Evolutionary conservation across 2,329 filamentous ascomycete genomes (phyloP).

Genomic region (Paracamarosporium sp.): DNA sequence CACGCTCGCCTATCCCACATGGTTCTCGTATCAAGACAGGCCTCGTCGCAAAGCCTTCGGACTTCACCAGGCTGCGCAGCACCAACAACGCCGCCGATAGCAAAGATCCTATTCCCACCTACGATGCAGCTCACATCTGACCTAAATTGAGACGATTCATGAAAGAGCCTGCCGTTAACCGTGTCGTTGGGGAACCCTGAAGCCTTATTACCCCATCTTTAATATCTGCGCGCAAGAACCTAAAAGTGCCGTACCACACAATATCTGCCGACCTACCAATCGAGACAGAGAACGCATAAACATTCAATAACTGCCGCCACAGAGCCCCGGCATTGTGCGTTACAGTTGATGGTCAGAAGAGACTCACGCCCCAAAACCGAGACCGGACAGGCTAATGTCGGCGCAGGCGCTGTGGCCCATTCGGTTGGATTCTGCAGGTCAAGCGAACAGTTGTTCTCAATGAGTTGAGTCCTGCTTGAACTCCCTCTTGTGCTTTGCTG

Average conservation of each 20-base stretch:
- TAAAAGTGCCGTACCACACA: background rate
- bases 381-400: background rate
- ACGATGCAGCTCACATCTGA: too few species aligned
- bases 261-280: slow-evolving; percentile 4
- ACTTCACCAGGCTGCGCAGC: background rate
- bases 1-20: background rate
- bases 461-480: background rate
- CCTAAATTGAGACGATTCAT: background rate
- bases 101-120: background rate
- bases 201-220: background rate
- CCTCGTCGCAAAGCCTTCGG: background rate
- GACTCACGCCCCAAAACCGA: background rate
- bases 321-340: background rate
- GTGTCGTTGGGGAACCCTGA: background rate
- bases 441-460: background rate
- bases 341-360: background rate
- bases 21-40: background rate
- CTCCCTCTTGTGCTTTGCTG: background rate
- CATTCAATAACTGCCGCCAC: background rate
- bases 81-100: background rate
- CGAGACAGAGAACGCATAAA: background rate
- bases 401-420: background rate
- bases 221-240: background rate
- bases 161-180: background rate
- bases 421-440: background rate